A percentile compares a stretch with the other conserved stretches of the same genome.
These are phyloP conservation scores for Neurospora sp. DNA, from an alignment of 495 filamentous ascomycete genomes.

Conservation along the genomic window DNA sequence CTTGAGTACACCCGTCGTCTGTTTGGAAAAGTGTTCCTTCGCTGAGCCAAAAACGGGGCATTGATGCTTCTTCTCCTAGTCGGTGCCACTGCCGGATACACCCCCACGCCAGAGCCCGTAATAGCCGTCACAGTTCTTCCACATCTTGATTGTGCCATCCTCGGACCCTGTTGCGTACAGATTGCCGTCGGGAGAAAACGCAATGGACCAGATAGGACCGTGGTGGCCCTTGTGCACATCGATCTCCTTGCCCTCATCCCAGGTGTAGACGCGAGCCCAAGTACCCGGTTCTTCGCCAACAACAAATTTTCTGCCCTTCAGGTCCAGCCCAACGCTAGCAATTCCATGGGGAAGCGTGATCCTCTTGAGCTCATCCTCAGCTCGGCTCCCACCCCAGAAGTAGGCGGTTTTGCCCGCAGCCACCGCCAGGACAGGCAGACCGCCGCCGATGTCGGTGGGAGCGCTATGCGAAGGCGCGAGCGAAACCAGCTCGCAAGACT, in stretches of 20 bases:
- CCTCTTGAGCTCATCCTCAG: conserved; percentile 64
- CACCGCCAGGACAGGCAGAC: conserved; percentile 48
- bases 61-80: conserved; percentile 17
- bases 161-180: conserved; percentile 94
- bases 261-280: conserved; percentile 87
- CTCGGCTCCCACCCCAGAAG: conserved; percentile 73
- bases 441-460: conserved; percentile 40
- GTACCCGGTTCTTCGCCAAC: conserved; percentile 84
- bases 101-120: conserved; percentile 44
- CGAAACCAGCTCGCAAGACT: conserved; percentile 77
- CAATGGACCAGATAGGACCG: conserved; percentile 90
- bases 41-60: conserved; percentile 6
- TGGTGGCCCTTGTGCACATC: conserved; percentile 97
- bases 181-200: conserved; percentile 90
- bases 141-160: conserved; percentile 93
- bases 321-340: conserved; percentile 79
- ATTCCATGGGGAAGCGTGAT: conserved; percentile 71
- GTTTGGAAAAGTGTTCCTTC: conserved; percentile 3
- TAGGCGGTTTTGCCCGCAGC: conserved; percentile 85
- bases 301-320: conserved; percentile 68
- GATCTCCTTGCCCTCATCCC: conserved; percentile 68
- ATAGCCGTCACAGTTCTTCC: conserved; percentile 50
- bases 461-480: conserved; percentile 31
- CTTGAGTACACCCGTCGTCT: background rate
- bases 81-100: conserved; percentile 18